A percentile compares a stretch with the other conserved stretches of the same genome.
Evolutionary conservation across 768 basidiomycete genomes (phyloP).

Genomic region (Phanerodontia chrysosporium): DNA sequence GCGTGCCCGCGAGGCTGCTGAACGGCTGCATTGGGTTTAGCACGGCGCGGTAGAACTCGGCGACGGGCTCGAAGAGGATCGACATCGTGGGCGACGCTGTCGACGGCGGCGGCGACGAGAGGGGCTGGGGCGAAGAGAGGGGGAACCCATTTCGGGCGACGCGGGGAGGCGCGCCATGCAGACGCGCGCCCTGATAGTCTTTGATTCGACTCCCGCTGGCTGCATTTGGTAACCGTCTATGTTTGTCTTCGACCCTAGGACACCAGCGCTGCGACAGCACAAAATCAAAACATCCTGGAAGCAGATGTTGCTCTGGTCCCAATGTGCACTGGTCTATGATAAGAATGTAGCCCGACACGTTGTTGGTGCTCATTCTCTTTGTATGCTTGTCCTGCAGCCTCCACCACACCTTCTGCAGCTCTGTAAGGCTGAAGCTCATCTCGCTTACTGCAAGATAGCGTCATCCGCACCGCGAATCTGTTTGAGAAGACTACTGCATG

Average conservation of each 20-base stretch:
- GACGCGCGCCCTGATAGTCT: neutral
- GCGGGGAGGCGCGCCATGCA: neutral
- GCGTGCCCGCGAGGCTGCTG: constrained; percentile 53
- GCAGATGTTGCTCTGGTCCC: neutral
- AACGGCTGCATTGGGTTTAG: constrained; percentile 62
- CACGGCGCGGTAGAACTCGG: constrained; percentile 48
- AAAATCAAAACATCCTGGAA: neutral
- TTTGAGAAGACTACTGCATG: too few species aligned
- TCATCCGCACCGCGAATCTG: neutral
- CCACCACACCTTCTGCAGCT: too few species aligned
- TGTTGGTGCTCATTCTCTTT: too few species aligned
- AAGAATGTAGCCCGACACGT: neutral
- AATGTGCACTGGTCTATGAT: neutral
- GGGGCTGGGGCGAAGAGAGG: neutral
- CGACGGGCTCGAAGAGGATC: constrained; percentile 35
- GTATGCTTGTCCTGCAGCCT: too few species aligned
- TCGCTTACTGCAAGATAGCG: neutral
- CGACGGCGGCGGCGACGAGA: neutral
- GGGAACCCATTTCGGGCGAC: neutral
- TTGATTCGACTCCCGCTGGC: neutral
- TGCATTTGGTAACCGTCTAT: neutral
- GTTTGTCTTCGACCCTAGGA: neutral
- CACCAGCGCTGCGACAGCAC: neutral
- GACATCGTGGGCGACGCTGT: constrained; percentile 22
- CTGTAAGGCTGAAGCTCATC: too few species aligned